Evolutionary conservation across 2,329 filamentous ascomycete genomes (phyloP), one percentile per base, ranked within the genome.

Genomic region (Sodiomyces alkalinus): DNA sequence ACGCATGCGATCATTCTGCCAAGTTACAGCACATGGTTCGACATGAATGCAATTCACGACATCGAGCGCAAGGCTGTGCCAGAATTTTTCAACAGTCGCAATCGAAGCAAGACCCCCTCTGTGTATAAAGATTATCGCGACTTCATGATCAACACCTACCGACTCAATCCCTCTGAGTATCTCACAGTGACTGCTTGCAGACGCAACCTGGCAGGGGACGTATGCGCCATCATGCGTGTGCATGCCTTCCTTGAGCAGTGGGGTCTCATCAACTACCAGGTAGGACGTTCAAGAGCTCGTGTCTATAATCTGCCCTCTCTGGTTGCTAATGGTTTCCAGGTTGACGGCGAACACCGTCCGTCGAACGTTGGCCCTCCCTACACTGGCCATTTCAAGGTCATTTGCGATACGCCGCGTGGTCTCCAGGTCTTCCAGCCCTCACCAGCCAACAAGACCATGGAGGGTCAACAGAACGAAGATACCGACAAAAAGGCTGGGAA

Each of bases 121-220:
- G 82, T 96, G 14, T 98, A 98, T 63, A 96, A 96, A 56, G 90
- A 98, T 49, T 98, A 98, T 55, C 78, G 90, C 42, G 90, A 98
- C 49, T 98, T 98, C 49, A 98, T 98, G 90, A 85, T 98, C 60
- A 98, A 98, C 60, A 96, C 90, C 10, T 98, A 98, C 56, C 78
- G 90, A 20, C 62, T 98, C 32, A 98, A 96, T 49, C 90, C 90
- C 5, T 70, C 85, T 30, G 90, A 98, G 53, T 98, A 98, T 47
- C 66, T 98, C 31, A 98, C 90, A 5, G 87, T 98, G 30, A 98
- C 90, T 8, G 90, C 90, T 28, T 98, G 90, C 51, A 71, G 90
- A 38, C 73, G 90, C 41, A 98, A 98, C 51, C 58, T 98, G 46
- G 90, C 90, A 14, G 90, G 90, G 39, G 90, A 98, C 54, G 90